Evolutionary conservation across 2,329 filamentous ascomycete genomes (phyloP), one percentile per base, ranked within the genome.

Genomic region (Sclerotinia nivalis): DNA sequence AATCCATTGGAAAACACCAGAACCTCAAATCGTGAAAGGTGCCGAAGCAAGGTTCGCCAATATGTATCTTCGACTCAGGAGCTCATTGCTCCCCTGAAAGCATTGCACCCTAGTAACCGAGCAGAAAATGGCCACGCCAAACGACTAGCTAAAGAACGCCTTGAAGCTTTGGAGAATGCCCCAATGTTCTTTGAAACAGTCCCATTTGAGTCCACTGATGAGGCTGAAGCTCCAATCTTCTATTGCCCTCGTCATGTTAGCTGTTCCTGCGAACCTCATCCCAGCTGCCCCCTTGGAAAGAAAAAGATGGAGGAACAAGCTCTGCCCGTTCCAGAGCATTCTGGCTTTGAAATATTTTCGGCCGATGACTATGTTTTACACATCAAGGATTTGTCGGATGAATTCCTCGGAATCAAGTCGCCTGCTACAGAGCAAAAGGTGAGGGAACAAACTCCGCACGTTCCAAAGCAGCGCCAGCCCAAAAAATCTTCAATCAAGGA

Each of bases 41-140:
- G 12, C 28, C 50, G 50, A 59, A 40, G 28, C 25, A 66, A 66
- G 25, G 8, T 64, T 43, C 56, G 52, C 13, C 22, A 20, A 50
- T 50, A 22, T 43, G 18, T 60, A 22, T 52, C 66, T 22, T 55
- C 64, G 5, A 66, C 64, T 43, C 64, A 66, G 10, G 54, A 66
- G 15, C 15, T 66, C 20, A 28, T 66, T 31, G 54, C 64, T 34
- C 64, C 64, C n/a, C 22, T 68, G 22, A 37, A 34, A 12, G 34
- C 56, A 6, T 61, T 62, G 8, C 66, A 61, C n/a, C 66, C 66
- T 4, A 61, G n/a, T 5, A 49, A 68, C 13, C 54, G 66, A 18
- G 28, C 66, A 40, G 66, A 68, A 43, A 68, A 18, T 20, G 66
- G 66, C 5, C 34, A 62, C 18, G 52, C 66, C 18, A 64, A 45